Evolutionary conservation across 257 asterid genomes (phyloP).

Genomic region (Lavandula angustifolia): DNA sequence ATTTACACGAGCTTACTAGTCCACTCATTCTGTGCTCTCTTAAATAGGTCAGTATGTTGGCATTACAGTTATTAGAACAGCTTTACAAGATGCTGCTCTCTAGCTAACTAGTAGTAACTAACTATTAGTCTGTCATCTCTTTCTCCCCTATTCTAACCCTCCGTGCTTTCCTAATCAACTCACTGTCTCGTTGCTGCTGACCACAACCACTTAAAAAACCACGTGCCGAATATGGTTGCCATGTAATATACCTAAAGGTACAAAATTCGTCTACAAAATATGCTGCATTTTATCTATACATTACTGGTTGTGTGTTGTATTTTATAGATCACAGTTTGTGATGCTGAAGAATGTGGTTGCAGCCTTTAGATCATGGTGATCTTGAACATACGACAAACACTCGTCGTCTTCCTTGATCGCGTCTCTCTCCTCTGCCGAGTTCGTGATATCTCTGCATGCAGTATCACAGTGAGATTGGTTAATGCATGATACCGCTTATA

Average conservation of each 20-base stretch:
- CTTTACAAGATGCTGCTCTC: slow-evolving; percentile 79
- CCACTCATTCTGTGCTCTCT: background rate
- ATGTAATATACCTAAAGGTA: too few relatives aligned
- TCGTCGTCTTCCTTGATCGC: slow-evolving; percentile 44
- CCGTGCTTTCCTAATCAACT: slow-evolving; percentile 10
- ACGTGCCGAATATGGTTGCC: slow-evolving; percentile 58
- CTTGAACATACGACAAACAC: slow-evolving; percentile 39
- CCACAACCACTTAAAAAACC: slow-evolving; percentile 67
- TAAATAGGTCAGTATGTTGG: slow-evolving; percentile 60
- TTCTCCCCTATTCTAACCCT: background rate
- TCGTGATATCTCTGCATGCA: slow-evolving; percentile 39
- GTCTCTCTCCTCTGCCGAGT: slow-evolving; percentile 38
- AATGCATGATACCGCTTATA: too few relatives aligned
- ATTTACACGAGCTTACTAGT: background rate
- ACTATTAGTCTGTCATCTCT: background rate
- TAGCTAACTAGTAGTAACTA: too few relatives aligned
- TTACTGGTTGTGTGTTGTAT: slow-evolving; percentile 5
- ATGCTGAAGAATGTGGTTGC: slow-evolving; percentile 48
- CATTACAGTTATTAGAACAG: slow-evolving; percentile 88
- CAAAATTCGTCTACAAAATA: too few relatives aligned
- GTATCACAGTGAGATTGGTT: too few relatives aligned
- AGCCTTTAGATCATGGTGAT: slow-evolving; percentile 46
- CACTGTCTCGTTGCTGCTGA: slow-evolving; percentile 65
- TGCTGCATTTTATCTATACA: slow-evolving; percentile 26
- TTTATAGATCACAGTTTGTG: slow-evolving; percentile 47